Conservation (phyloP, 495 filamentous ascomycete genomes). For the Aspergillus bertholletiae region DNA sequence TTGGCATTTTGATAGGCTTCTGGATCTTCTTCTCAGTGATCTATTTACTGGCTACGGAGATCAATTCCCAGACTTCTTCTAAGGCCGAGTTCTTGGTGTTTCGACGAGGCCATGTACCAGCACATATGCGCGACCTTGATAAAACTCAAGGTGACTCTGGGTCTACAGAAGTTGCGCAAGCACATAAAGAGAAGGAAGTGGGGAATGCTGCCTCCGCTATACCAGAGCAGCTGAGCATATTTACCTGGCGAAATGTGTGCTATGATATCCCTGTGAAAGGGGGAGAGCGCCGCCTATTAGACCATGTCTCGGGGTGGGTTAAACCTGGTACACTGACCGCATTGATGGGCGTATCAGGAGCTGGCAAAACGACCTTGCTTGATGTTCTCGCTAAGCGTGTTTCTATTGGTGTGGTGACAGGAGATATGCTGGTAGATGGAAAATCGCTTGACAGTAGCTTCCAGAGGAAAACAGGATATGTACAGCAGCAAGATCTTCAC, state of each 20-base stretch:
- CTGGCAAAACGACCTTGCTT: constrained; percentile 66
- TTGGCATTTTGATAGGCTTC: constrained; percentile 63
- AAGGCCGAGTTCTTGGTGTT: constrained; percentile 43
- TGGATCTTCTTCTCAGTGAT: constrained; percentile 57
- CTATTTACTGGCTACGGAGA: constrained; percentile 42
- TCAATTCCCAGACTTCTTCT: constrained; percentile 42
- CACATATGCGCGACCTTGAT: constrained; percentile 28
- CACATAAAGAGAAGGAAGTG: constrained; percentile 20
- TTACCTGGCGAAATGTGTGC: constrained; percentile 73
- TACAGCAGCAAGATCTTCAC: constrained; percentile 91
- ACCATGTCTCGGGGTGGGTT: constrained; percentile 64
- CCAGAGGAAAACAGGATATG: constrained; percentile 88
- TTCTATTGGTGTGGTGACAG: constrained; percentile 49
- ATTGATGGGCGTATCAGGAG: constrained; percentile 60
- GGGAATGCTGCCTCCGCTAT: constrained; percentile 24
- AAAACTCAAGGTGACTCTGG: constrained; percentile 19
- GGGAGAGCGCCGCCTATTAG: constrained; percentile 54
- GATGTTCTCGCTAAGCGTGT: constrained; percentile 57
- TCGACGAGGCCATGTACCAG: constrained; percentile 36
- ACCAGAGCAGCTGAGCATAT: constrained; percentile 56
- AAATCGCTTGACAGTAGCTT: constrained; percentile 66
- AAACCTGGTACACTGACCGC: constrained; percentile 67
- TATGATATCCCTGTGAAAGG: constrained; percentile 64
- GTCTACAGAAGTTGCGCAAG: constrained; percentile 11
- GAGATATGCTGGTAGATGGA: constrained; percentile 54